Conservation (phyloP, 441 rosid species). For the Pelargonium fulgidum region DNA sequence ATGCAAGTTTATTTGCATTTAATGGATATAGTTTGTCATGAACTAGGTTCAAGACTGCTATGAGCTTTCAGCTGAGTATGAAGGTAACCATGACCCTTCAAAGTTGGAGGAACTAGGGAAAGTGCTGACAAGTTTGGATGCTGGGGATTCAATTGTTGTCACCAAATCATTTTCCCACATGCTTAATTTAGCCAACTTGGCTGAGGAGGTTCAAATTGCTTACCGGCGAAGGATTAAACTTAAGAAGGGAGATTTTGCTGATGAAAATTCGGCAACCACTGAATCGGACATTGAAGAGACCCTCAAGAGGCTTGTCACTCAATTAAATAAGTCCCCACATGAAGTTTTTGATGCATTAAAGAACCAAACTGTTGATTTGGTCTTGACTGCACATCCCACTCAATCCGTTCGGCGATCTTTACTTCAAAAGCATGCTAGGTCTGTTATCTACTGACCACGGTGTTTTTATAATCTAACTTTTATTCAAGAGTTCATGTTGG, state of each 20-base stretch:
- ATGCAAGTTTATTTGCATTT: not conserved
- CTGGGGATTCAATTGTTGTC: slow-evolving; percentile 87
- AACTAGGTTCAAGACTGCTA: not conserved
- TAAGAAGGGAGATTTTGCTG: slow-evolving; percentile 80
- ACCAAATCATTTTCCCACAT: slow-evolving; percentile 82
- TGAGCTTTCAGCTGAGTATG: slow-evolving; percentile 62
- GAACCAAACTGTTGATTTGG: slow-evolving; percentile 95
- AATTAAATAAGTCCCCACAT: slow-evolving; percentile 67
- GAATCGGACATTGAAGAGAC: slow-evolving; percentile 48
- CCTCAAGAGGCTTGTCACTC: slow-evolving; percentile 69
- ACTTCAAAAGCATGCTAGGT: slow-evolving; percentile 49
- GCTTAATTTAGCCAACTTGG: slow-evolving; percentile 86
- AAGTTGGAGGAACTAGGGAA: slow-evolving; percentile 85
- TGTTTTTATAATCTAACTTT: too few relatives aligned
- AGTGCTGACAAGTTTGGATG: slow-evolving; percentile 76
- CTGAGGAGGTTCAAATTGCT: slow-evolving; percentile 78
- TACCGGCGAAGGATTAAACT: slow-evolving; percentile 62
- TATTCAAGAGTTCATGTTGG: too few relatives aligned
- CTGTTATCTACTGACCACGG: too few relatives aligned
- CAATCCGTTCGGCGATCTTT: slow-evolving; percentile 89
- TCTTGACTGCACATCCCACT: slow-evolving; percentile 97
- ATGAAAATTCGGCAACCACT: slow-evolving; percentile 81
- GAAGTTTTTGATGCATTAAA: slow-evolving; percentile 50
- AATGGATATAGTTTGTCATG: not conserved
- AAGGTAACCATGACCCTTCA: slow-evolving; percentile 62